Percentiles rank a stretch among this genome's conserved stretches.
Conservation (phyloP, 1,284 basidiomycete genomes). For the Trichosporon sp. region DNA sequence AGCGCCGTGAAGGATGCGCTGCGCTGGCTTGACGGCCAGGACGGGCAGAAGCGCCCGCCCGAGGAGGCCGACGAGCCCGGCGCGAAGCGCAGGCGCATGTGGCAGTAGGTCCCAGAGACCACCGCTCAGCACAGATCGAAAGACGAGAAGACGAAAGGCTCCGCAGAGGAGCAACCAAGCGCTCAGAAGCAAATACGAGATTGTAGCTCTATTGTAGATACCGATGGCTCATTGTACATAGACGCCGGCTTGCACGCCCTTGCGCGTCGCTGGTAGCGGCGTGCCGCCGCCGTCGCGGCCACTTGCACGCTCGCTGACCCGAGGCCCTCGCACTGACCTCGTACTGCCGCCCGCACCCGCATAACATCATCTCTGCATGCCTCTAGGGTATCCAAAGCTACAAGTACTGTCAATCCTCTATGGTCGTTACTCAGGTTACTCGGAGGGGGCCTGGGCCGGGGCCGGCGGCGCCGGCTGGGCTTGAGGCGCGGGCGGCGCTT, state of each 20-base stretch:
- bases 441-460: too few species aligned
- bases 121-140: too few species aligned
- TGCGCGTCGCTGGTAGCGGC: too few species aligned
- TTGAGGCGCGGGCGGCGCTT: background rate
- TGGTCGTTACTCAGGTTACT: too few species aligned
- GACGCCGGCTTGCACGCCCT: background rate
- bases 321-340: background rate
- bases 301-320: background rate
- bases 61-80: background rate
- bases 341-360: background rate
- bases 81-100: constrained; percentile 8
- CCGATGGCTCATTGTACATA: background rate
- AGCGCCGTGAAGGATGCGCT: constrained; percentile 56
- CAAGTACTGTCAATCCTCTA: background rate
- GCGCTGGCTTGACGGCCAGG: constrained; percentile 62
- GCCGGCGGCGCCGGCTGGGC: background rate
- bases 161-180: background rate
- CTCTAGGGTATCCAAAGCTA: background rate
- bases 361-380: background rate
- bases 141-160: background rate
- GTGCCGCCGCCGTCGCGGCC: too few species aligned
- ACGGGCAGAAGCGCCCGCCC: constrained; percentile 40
- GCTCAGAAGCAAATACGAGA: background rate
- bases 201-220: constrained; percentile 6
- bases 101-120: background rate